Conservation (phyloP, 2,329 filamentous ascomycete genomes). For the Neocatenulostroma microsporum region DNA sequence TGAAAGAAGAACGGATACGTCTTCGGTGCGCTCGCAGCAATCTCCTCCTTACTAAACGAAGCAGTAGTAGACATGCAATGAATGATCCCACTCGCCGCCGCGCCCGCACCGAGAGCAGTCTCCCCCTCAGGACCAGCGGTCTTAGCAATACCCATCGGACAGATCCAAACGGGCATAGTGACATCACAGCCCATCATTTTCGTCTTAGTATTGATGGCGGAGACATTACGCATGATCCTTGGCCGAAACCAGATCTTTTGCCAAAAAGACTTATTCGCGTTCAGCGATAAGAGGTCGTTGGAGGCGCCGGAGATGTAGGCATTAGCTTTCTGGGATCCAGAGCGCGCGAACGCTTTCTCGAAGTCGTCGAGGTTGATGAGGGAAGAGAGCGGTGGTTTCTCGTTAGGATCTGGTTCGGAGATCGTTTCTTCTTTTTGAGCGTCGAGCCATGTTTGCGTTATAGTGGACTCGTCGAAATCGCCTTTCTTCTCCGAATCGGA, state of each 20-base stretch:
- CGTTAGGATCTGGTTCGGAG: slow-evolving; percentile 22
- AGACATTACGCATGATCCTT: slow-evolving; percentile 38
- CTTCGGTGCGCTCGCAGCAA: slow-evolving; percentile 21
- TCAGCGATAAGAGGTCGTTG: slow-evolving; percentile 42
- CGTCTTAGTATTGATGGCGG: slow-evolving; percentile 28
- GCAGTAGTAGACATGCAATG: slow-evolving; percentile 28
- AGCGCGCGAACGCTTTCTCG: slow-evolving; percentile 33
- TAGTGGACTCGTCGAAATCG: slow-evolving; percentile 25
- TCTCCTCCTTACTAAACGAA: slow-evolving; percentile 25
- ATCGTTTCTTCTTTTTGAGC: slow-evolving; percentile 22
- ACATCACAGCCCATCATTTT: slow-evolving; percentile 27
- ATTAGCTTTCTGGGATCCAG: slow-evolving; percentile 32
- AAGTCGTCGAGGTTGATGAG: slow-evolving; percentile 44
- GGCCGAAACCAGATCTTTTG: slow-evolving; percentile 42
- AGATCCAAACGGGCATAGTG: slow-evolving; percentile 32
- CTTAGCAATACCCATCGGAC: slow-evolving; percentile 28
- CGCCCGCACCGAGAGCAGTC: slow-evolving; percentile 26
- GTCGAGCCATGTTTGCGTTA: slow-evolving; percentile 25
- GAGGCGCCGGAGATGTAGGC: slow-evolving; percentile 43
- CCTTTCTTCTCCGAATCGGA: slow-evolving; percentile 37
- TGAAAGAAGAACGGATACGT: slow-evolving; percentile 47
- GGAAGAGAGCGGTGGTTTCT: slow-evolving; percentile 39
- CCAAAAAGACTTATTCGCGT: slow-evolving; percentile 37
- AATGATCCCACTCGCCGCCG: slow-evolving; percentile 25
- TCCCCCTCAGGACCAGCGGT: slow-evolving; percentile 27